Evolutionary conservation across 805 yeast genomes (phyloP), one percentile per base, ranked within the genome.

Genomic region (Scheffersomyces coipomensis): DNA sequence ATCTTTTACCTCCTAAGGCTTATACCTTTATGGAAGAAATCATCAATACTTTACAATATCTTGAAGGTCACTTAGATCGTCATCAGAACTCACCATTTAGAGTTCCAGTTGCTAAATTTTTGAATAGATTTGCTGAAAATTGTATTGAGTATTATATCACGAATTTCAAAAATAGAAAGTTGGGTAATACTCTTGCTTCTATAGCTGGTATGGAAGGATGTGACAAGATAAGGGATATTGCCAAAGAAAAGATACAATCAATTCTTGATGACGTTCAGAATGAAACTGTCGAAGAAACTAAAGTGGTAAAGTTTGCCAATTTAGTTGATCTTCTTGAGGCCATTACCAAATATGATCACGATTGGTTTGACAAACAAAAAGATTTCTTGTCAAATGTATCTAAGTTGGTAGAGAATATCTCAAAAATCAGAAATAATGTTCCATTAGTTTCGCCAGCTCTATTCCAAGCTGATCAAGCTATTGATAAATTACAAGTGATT

Each of bases 31-130:
- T 95, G 81, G 91, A 88, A 37, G 96, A 89, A 51, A 74, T 93
- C 40, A 75, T 93, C 52, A 76, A 74, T 38, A 83, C 91, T 3
- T 74, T 93, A 41, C 78, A 84, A 47, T 81, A 79, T 42, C 66
- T 93, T 53, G 99, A 93, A 60, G 80, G 84, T 3, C 84, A 83
- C 44, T 68, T 93, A 51, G 84, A 96, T 40, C 81, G 97, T 17
- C 88, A 86, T 46, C 86, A 88, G 41, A 73, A 73, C 30, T 88
- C 97, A 1, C 97, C 98, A 3, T 90, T 93, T 71, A 74, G 99
- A 47, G 75, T 70, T n/a, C 97, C 99, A 2, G 78, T 91, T 33
- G 90, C 95, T 6, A 85, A 84, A 56, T 93, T 85, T 54, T 66
- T 93, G 62, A 80, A 89, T 59, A 71, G 96, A 43, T 91, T 89